A percentile compares a stretch with the other conserved stretches of the same genome.
phyloP scores from a whole-genome alignment of 805 yeast species.

The Yamadazyma nakazawae region DNA sequence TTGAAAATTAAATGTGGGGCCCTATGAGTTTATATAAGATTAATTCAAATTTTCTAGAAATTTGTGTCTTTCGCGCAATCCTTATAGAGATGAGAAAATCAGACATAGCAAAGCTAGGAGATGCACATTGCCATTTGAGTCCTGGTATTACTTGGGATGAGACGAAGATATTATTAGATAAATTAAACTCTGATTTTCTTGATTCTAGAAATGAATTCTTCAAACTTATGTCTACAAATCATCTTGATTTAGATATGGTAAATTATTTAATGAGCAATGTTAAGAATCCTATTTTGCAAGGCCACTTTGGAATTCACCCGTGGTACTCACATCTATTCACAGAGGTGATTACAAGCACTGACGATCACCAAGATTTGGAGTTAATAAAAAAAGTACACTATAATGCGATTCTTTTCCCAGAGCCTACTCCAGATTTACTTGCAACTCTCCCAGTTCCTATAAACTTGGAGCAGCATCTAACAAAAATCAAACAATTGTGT shows the following conservation, averaged over 20 bases:
- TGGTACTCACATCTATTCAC: slow-evolving; percentile 78
- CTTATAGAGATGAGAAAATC: not conserved
- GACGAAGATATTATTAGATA: slow-evolving; percentile 9
- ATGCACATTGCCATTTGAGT: slow-evolving; percentile 37
- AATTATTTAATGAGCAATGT: slow-evolving; percentile 12
- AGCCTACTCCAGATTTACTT: slow-evolving; percentile 38
- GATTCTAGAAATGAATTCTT: slow-evolving; percentile 13
- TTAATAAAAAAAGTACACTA: slow-evolving; percentile 56
- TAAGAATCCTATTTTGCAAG: slow-evolving; percentile 22
- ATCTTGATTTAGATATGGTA: slow-evolving; percentile 28
- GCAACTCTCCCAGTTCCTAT: slow-evolving; percentile 61
- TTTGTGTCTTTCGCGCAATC: not conserved
- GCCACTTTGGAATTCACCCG: slow-evolving; percentile 81
- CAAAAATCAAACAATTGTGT: slow-evolving; percentile 17
- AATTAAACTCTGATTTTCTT: slow-evolving; percentile 2
- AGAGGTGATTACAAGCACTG: slow-evolving; percentile 7
- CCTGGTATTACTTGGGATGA: slow-evolving; percentile 14
- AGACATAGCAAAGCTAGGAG: slow-evolving; percentile 12
- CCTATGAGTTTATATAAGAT: not conserved
- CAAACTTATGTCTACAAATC: slow-evolving; percentile 41
- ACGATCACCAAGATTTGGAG: slow-evolving; percentile 4
- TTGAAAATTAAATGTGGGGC: not conserved
- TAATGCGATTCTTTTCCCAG: slow-evolving; percentile 42
- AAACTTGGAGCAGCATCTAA: slow-evolving; percentile 33
- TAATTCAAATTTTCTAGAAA: slow-evolving; percentile 1